Evolutionary conservation across 352 stramenopile species (phyloP).

Genomic region (Globisporangium carolinianum): DNA sequence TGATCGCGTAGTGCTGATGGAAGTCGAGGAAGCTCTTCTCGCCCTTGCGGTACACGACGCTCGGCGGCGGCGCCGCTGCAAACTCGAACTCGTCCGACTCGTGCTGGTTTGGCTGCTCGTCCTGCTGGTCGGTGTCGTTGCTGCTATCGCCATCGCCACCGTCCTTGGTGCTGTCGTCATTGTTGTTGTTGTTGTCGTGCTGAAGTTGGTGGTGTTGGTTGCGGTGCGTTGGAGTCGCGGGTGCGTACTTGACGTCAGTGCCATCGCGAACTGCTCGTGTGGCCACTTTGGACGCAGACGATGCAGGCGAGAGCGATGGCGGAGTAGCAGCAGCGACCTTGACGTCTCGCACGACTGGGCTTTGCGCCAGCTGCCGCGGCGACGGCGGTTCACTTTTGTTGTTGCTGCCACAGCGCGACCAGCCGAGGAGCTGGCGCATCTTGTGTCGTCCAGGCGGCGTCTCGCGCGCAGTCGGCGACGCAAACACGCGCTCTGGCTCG

Average conservation of each 20-base stretch:
- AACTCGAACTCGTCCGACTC: neutral
- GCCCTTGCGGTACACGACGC: slow-evolving; percentile 55
- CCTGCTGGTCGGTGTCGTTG: neutral
- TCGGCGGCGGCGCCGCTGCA: slow-evolving; percentile 10
- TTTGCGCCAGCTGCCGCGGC: slow-evolving; percentile 14
- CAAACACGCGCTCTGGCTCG: slow-evolving; percentile 43
- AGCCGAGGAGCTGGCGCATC: slow-evolving; percentile 38
- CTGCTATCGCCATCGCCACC: neutral
- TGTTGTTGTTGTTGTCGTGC: neutral
- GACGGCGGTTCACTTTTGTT: slow-evolving; percentile 13
- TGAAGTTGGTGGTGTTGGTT: neutral
- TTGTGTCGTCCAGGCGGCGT: slow-evolving; percentile 26
- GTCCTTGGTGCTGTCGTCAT: neutral
- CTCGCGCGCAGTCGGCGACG: slow-evolving; percentile 23
- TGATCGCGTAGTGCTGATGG: slow-evolving; percentile 77
- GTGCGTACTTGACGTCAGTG: neutral
- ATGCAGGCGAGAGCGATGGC: neutral
- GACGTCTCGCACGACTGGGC: neutral
- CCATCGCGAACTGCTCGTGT: neutral
- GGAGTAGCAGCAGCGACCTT: slow-evolving; percentile 1
- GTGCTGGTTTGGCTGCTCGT: neutral
- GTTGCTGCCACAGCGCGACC: slow-evolving; percentile 21
- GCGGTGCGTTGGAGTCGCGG: neutral
- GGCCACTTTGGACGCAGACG: neutral
- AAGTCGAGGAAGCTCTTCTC: slow-evolving; percentile 83